Evolutionary conservation across 495 filamentous ascomycete species (phyloP).

Genomic region (Cryomyces antarcticus): DNA sequence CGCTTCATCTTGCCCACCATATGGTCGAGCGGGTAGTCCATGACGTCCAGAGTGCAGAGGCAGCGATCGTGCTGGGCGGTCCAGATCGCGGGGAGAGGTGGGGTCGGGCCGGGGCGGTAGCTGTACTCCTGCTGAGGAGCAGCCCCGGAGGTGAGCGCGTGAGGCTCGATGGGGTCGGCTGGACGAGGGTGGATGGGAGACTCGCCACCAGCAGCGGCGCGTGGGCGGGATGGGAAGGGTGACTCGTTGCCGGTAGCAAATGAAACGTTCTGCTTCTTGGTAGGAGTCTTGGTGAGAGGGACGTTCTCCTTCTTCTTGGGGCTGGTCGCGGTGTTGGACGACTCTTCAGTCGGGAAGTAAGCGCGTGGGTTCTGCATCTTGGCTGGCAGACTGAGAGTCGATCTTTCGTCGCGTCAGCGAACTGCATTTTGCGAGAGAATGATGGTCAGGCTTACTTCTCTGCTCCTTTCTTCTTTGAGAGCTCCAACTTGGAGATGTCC

Average conservation of each 20-base stretch:
- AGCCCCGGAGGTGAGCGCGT: background rate
- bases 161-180: background rate
- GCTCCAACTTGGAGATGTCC: background rate
- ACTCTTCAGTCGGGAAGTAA: background rate
- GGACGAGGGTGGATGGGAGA: background rate
- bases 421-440: background rate
- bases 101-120: background rate
- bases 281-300: background rate
- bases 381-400: background rate
- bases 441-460: background rate
- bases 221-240: background rate
- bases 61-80: conserved; percentile 5
- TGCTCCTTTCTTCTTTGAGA: background rate
- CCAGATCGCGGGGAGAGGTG: conserved; percentile 5
- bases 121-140: background rate
- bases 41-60: conserved; percentile 7
- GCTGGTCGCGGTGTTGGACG: background rate
- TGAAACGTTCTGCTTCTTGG: background rate
- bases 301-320: background rate
- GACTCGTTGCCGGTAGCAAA: background rate
- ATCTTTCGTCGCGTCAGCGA: background rate
- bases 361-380: background rate
- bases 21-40: conserved; percentile 1
- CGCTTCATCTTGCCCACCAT: conserved; percentile 4
- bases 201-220: no score